phyloP scores from a whole-genome alignment of 2,329 filamentous ascomycete species.

The Podosphaera xanthii region DNA sequence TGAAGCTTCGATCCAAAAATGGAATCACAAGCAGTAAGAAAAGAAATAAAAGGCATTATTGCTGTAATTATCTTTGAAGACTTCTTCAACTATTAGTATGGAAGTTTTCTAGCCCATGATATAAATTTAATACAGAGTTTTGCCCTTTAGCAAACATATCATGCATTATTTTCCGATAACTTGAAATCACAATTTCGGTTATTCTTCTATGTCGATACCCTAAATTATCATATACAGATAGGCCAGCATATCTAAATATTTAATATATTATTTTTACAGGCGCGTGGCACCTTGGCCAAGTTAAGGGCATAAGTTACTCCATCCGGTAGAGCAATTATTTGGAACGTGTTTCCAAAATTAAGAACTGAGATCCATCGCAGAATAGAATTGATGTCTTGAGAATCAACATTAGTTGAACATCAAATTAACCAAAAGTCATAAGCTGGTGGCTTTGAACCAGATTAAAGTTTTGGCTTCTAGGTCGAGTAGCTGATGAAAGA shows the following conservation, averaged over 20 bases:
- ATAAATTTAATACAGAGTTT: neutral
- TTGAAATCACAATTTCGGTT: too few species aligned
- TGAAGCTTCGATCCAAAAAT: too few species aligned
- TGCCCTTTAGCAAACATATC: neutral
- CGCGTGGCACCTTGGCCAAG: neutral
- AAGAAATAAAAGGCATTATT: too few species aligned
- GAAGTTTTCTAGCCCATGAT: neutral
- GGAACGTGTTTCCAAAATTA: neutral
- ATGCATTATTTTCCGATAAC: neutral
- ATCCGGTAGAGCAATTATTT: neutral
- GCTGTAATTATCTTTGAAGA: neutral
- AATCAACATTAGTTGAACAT: neutral
- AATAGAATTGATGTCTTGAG: neutral
- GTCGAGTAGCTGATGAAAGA: neutral
- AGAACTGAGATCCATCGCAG: neutral
- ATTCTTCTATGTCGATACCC: too few species aligned
- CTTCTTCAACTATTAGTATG: neutral
- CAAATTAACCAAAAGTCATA: neutral
- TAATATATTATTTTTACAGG: neutral
- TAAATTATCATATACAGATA: neutral
- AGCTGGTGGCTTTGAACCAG: neutral
- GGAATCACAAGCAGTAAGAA: too few species aligned
- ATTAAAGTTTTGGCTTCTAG: neutral
- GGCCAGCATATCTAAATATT: neutral
- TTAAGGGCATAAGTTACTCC: neutral